phyloP scores from a whole-genome alignment of 345 rosid species.

The Erysimum cheiranthoides region DNA sequence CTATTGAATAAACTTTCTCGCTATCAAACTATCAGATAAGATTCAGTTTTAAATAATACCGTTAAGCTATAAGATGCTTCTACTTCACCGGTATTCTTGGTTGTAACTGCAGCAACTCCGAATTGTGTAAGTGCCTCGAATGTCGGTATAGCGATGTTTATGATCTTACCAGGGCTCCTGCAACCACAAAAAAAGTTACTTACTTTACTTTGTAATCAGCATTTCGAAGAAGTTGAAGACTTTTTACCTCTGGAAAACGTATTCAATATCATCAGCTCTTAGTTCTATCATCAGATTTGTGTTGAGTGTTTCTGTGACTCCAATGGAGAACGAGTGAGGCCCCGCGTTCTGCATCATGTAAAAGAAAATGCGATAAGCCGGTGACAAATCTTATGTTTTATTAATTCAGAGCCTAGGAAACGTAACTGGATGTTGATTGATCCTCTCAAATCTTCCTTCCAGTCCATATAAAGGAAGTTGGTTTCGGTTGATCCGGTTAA shows the following conservation, averaged over 20 bases:
- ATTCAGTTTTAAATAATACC: slow-evolving; percentile 47
- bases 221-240: not conserved
- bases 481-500: slow-evolving; percentile 62
- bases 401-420: slow-evolving; percentile 13
- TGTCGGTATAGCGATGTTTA: slow-evolving; percentile 71
- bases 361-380: slow-evolving; percentile 7
- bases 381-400: not conserved
- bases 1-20: too few relatives aligned
- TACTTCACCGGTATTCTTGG: slow-evolving; percentile 76
- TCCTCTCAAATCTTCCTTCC: slow-evolving; percentile 88
- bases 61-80: slow-evolving; percentile 96
- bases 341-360: slow-evolving; percentile 70
- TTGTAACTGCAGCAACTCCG: slow-evolving; percentile 80
- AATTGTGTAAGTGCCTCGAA: slow-evolving; percentile 89
- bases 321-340: slow-evolving; percentile 87
- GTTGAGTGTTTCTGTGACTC: slow-evolving; percentile 87
- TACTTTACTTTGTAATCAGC: not conserved
- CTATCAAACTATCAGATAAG: slow-evolving; percentile 18
- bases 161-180: slow-evolving; percentile 93
- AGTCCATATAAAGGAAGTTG: slow-evolving; percentile 82
- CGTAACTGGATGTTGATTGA: slow-evolving; percentile 94
- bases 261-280: slow-evolving; percentile 95
- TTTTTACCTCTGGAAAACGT: slow-evolving; percentile 78
- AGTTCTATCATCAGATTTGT: slow-evolving; percentile 85
- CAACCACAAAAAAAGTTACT: slow-evolving; percentile 17